Conservation (phyloP, 495 filamentous ascomycete species). For the Aspergillus baeticus region DNA sequence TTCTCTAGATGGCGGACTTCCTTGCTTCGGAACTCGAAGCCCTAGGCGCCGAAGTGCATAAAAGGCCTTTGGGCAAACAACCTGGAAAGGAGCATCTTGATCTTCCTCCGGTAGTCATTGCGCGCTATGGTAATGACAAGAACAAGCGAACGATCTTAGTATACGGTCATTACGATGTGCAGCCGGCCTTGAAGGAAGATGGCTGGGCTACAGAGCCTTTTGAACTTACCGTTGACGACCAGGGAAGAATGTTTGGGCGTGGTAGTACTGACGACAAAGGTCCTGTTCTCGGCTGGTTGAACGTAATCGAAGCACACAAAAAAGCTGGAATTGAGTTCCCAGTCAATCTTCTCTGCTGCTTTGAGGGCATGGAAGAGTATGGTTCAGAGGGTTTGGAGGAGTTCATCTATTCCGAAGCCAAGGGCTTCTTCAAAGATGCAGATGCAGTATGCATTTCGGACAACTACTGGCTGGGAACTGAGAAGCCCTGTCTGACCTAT, state of each 20-base stretch:
- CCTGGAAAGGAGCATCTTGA: slow-evolving; percentile 85
- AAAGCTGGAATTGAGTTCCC: slow-evolving; percentile 92
- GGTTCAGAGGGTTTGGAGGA: slow-evolving; percentile 96
- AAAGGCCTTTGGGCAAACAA: slow-evolving; percentile 83
- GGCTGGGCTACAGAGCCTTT: slow-evolving; percentile 98
- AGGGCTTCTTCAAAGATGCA: slow-evolving; percentile 88
- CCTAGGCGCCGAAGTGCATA: slow-evolving; percentile 83
- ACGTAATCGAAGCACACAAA: slow-evolving; percentile 95
- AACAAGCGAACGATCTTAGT: slow-evolving; percentile 93
- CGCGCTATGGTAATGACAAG: slow-evolving; percentile 85
- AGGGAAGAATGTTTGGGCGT: slow-evolving; percentile 93
- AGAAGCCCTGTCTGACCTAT: slow-evolving; percentile 97
- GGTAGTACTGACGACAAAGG: slow-evolving; percentile 98
- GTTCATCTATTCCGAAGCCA: slow-evolving; percentile 83
- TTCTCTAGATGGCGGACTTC: slow-evolving; percentile 82
- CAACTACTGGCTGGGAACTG: slow-evolving; percentile 99
- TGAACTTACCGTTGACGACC: slow-evolving; percentile 78
- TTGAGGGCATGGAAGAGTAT: slow-evolving; percentile 99
- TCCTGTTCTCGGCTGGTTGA: slow-evolving; percentile 95
- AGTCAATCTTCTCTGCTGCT: slow-evolving; percentile 98
- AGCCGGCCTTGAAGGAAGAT: slow-evolving; percentile 89
- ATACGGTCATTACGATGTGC: slow-evolving; percentile 99
- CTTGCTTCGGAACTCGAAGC: slow-evolving; percentile 77
- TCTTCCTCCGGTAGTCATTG: slow-evolving; percentile 88
- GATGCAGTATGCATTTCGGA: slow-evolving; percentile 98